Evolutionary conservation across 768 basidiomycete species (phyloP).

Genomic region (Podaxis sp.): DNA sequence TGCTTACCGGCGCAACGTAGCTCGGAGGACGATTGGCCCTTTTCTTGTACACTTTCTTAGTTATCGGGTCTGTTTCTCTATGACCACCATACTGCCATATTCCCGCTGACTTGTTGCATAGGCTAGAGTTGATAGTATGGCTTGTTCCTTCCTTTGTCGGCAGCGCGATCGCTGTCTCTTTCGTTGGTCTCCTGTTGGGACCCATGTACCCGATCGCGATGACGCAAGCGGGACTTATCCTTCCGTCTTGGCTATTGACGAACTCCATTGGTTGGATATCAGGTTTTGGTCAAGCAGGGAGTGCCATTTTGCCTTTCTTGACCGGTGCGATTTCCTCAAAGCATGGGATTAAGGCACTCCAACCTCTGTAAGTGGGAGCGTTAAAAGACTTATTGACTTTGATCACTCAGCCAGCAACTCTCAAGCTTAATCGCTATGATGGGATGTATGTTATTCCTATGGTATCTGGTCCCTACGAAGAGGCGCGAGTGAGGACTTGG

Average conservation of each 20-base stretch:
- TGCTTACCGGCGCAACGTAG: conserved; percentile 23
- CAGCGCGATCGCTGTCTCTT: conserved; percentile 59
- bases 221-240: conserved; percentile 64
- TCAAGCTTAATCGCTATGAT: conserved; percentile 62
- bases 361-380: conserved; percentile 52
- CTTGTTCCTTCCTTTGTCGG: conserved; percentile 64
- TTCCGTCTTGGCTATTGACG: conserved; percentile 70
- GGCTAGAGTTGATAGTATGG: conserved; percentile 72
- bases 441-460: conserved; percentile 54
- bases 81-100: not conserved
- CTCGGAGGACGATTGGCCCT: conserved; percentile 55
- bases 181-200: conserved; percentile 70
- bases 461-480: conserved; percentile 46
- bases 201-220: conserved; percentile 76
- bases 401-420: not conserved
- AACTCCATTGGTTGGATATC: conserved; percentile 69
- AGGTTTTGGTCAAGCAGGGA: conserved; percentile 69
- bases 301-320: conserved; percentile 70
- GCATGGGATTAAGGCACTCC: conserved; percentile 58
- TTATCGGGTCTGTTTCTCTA: conserved; percentile 40
- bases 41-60: conserved; percentile 49
- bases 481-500: not conserved
- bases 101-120: conserved; percentile 18
- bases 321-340: conserved; percentile 67
- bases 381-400: not conserved